These are phyloP conservation scores for Fraxinus xanthoxyloides DNA, from an alignment of 305 asterid genomes.

Conservation along the genomic window DNA sequence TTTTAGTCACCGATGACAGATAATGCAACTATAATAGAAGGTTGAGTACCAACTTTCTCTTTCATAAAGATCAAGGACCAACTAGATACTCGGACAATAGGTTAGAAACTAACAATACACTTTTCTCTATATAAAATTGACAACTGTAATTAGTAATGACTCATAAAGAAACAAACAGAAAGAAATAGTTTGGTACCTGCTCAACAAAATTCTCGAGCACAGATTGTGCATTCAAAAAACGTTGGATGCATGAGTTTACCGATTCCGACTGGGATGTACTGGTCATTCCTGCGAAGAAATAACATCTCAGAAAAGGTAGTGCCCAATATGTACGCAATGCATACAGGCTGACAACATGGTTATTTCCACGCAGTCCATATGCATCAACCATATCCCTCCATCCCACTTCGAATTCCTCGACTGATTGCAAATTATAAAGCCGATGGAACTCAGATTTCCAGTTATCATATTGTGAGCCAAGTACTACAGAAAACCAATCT, in stretches of 20 bases:
- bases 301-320: slow-evolving; percentile 49
- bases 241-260: slow-evolving; percentile 48
- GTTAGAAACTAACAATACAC: background rate
- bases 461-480: slow-evolving; percentile 50
- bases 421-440: slow-evolving; percentile 45
- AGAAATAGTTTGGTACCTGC: slow-evolving; percentile 37
- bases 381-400: slow-evolving; percentile 63
- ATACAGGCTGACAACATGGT: slow-evolving; percentile 54
- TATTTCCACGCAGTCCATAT: slow-evolving; percentile 53
- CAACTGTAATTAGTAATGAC: background rate
- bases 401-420: slow-evolving; percentile 58
- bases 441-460: slow-evolving; percentile 61
- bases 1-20: background rate
- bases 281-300: slow-evolving; percentile 67
- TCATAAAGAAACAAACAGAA: slow-evolving; percentile 7
- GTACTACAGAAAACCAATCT: slow-evolving; percentile 55
- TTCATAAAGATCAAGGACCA: background rate
- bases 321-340: slow-evolving; percentile 68
- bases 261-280: slow-evolving; percentile 43
- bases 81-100: background rate
- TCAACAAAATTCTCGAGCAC: slow-evolving; percentile 49
- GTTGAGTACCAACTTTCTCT: background rate
- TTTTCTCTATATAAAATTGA: background rate
- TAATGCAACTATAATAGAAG: background rate
- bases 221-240: slow-evolving; percentile 50